These are phyloP conservation scores for Rhizomucor miehei DNA, from an alignment of 371 early-diverging fungal species.

Conservation along the genomic window DNA sequence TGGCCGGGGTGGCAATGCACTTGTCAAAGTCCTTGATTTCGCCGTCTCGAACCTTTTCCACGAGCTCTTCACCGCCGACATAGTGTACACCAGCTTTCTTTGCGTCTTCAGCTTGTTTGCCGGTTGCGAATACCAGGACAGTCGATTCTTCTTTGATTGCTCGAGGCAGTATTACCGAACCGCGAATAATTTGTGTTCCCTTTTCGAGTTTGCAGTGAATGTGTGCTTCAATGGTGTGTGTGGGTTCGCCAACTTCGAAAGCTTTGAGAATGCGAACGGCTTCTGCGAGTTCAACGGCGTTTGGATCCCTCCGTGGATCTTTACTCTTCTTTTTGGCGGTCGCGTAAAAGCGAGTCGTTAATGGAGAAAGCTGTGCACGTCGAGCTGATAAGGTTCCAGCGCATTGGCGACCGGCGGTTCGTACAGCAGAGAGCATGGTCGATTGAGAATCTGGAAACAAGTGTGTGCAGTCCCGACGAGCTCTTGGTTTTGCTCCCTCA, in stretches of 20 bases:
- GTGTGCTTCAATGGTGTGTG: conserved; percentile 69
- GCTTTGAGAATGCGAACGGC: conserved; percentile 56
- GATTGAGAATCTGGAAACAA: not conserved
- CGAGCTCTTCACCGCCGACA: conserved; percentile 89
- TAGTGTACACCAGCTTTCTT: conserved; percentile 75
- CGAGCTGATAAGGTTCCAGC: no score
- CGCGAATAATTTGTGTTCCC: conserved; percentile 74
- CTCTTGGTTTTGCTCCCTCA: no score
- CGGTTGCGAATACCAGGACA: conserved; percentile 80
- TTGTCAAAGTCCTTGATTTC: conserved; percentile 74
- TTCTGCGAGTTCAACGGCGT: conserved; percentile 39
- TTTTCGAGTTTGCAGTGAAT: conserved; percentile 70
- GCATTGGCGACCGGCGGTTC: conserved; percentile 1
- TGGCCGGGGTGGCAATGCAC: conserved; percentile 83
- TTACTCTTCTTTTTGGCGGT: conserved; percentile 27
- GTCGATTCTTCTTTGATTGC: conserved; percentile 59
- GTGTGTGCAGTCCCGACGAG: not conserved
- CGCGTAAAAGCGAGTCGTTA: conserved; percentile 4
- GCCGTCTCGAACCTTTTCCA: conserved; percentile 66
- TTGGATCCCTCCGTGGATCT: conserved; percentile 25
- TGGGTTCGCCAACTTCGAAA: conserved; percentile 66
- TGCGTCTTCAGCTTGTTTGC: conserved; percentile 79
- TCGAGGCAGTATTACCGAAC: conserved; percentile 69
- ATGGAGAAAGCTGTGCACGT: not conserved
- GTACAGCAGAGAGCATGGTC: conserved; percentile 2